Percentiles rank a stretch among this genome's conserved stretches.
These are phyloP conservation scores for Coniochaeta ligniaria DNA, from an alignment of 2,329 filamentous ascomycete genomes.

Conservation along the genomic window DNA sequence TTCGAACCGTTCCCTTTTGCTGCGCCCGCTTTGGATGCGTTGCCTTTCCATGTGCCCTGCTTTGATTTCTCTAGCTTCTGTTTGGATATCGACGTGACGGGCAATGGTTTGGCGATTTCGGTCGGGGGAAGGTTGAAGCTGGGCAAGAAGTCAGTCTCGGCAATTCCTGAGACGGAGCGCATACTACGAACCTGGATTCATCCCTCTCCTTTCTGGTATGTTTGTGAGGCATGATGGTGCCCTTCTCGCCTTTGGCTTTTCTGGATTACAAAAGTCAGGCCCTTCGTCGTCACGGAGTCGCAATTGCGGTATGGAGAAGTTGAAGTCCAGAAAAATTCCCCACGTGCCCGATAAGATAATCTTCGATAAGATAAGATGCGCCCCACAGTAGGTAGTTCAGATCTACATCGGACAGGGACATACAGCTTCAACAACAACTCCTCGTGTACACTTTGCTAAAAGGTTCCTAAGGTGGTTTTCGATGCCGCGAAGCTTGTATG, in stretches of 20 bases:
- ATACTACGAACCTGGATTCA: conserved; percentile 26
- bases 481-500: background rate
- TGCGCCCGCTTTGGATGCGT: background rate
- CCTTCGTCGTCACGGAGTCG: background rate
- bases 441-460: no score
- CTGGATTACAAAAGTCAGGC: background rate
- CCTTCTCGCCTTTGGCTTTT: background rate
- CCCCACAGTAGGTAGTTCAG: conserved; percentile 2
- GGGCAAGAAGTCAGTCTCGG: background rate
- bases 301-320: background rate
- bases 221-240: conserved; percentile 70
- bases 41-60: background rate
- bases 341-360: conserved; percentile 11
- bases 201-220: conserved; percentile 63
- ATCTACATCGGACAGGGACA: background rate
- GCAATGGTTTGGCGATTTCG: conserved; percentile 43
- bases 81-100: conserved; percentile 28
- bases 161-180: background rate
- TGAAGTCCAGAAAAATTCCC: conserved; percentile 8
- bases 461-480: no score
- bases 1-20: conserved; percentile 29
- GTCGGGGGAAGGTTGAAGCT: conserved; percentile 44
- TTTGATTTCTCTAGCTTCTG: conserved; percentile 23
- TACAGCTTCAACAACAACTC: background rate
- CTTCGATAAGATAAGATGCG: background rate